These are phyloP conservation scores for Wickerhamomyces sp. DNA, from an alignment of 1,139 yeast genomes.

Conservation along the genomic window DNA sequence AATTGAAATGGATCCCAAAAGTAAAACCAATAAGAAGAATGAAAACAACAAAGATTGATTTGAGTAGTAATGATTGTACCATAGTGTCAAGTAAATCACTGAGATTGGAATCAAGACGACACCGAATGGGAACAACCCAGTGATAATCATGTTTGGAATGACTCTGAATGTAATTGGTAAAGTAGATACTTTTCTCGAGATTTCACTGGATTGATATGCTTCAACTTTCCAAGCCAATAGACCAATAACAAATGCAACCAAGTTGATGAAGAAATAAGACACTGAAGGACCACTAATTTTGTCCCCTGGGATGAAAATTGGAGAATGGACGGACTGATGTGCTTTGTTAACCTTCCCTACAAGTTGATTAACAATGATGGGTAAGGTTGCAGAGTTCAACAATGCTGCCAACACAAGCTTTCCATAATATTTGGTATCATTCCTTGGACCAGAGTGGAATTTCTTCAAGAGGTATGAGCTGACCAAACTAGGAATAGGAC, in stretches of 20 bases:
- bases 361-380: constrained; percentile 6
- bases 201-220: constrained; percentile 6
- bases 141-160: constrained; percentile 22
- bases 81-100: constrained; percentile 19
- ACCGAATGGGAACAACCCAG: constrained; percentile 24
- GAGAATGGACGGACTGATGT: constrained; percentile 17
- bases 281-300: constrained; percentile 1
- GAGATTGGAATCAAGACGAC: constrained; percentile 22
- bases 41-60: constrained; percentile 11
- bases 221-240: constrained; percentile 8
- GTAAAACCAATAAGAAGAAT: constrained; percentile 8
- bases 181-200: constrained; percentile 15
- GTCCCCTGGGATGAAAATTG: constrained; percentile 11
- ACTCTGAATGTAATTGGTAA: constrained; percentile 21
- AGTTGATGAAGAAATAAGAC: constrained; percentile 9
- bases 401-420: not conserved
- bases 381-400: constrained; percentile 15
- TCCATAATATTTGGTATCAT: not conserved
- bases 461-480: constrained; percentile 16
- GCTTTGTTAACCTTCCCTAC: constrained; percentile 9
- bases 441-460: constrained; percentile 6
- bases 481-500: constrained; percentile 12
- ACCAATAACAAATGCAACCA: constrained; percentile 7
- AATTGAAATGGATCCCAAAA: constrained; percentile 13
- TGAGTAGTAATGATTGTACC: constrained; percentile 23